Evolutionary conservation across 176 grass and related monocot species (phyloP).

Genomic region (Ananas comosus): DNA sequence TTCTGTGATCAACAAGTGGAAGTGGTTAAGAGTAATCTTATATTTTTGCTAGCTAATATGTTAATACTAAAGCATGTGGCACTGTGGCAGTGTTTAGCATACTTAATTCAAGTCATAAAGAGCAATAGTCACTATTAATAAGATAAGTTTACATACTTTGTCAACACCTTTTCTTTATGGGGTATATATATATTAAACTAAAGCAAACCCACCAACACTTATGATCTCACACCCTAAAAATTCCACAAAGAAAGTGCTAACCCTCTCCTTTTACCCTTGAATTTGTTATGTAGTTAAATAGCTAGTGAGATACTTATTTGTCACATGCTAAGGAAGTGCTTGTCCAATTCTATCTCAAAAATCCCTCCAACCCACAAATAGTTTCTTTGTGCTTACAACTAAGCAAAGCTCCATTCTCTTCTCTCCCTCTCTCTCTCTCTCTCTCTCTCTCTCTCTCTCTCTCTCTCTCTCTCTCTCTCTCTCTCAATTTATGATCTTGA

Average conservation of each 20-base stretch:
- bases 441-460: constrained; percentile 2
- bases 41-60: too few relatives aligned
- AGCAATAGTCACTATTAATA: background rate
- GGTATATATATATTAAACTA: constrained; percentile 8
- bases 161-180: constrained; percentile 1
- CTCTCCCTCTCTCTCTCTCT: background rate
- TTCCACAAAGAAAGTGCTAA: constrained; percentile 29
- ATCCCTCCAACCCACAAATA: background rate
- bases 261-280: constrained; percentile 22
- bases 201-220: background rate
- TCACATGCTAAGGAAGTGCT: background rate
- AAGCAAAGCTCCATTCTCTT: constrained; percentile 5
- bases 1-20: too few relatives aligned
- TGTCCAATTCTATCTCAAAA: constrained; percentile 2
- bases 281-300: constrained; percentile 12
- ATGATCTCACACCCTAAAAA: constrained; percentile 17
- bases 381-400: constrained; percentile 21
- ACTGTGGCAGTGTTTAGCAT: background rate
- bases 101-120: background rate
- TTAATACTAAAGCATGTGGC: too few relatives aligned
- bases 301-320: constrained; percentile 22
- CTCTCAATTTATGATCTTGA: background rate
- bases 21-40: too few relatives aligned
- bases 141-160: background rate
- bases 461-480: constrained; percentile 7